Conservation (phyloP, 768 basidiomycete species). For the Hericium erinaceus region DNA sequence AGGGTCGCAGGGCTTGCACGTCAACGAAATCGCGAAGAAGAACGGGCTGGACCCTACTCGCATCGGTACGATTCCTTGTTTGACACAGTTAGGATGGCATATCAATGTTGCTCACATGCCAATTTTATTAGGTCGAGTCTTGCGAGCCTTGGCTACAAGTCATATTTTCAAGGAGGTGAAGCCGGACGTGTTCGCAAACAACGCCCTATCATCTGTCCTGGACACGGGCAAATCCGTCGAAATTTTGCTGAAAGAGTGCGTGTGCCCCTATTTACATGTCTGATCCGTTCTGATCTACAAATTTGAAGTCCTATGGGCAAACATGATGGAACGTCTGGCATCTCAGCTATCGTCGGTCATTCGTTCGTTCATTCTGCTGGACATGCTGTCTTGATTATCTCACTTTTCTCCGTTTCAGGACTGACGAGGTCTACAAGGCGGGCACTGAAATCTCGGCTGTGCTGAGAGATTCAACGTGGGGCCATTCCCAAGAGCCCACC, state of each 20-base stretch:
- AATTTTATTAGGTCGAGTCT: slow-evolving; percentile 10
- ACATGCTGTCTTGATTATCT: neutral
- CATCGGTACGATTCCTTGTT: neutral
- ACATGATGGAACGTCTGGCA: neutral
- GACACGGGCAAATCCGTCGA: neutral
- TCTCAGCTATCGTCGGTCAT: neutral
- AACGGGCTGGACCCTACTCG: neutral
- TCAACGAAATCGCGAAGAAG: neutral
- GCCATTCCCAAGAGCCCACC: neutral
- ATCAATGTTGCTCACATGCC: neutral
- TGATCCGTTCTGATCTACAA: neutral
- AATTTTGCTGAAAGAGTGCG: slow-evolving; percentile 5
- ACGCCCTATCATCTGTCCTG: slow-evolving; percentile 12
- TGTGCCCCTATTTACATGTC: neutral
- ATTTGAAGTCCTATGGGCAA: neutral
- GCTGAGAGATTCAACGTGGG: neutral
- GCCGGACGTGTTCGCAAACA: slow-evolving; percentile 16
- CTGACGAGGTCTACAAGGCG: neutral
- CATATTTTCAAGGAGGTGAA: slow-evolving; percentile 18
- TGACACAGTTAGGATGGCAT: neutral
- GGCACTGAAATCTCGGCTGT: neutral
- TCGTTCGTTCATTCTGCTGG: neutral
- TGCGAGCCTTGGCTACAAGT: slow-evolving; percentile 17
- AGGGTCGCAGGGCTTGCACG: neutral
- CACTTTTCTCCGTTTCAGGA: neutral